These are phyloP conservation scores for Dissophora globulifera DNA, from an alignment of 192 early-diverging fungal genomes.

Conservation along the genomic window DNA sequence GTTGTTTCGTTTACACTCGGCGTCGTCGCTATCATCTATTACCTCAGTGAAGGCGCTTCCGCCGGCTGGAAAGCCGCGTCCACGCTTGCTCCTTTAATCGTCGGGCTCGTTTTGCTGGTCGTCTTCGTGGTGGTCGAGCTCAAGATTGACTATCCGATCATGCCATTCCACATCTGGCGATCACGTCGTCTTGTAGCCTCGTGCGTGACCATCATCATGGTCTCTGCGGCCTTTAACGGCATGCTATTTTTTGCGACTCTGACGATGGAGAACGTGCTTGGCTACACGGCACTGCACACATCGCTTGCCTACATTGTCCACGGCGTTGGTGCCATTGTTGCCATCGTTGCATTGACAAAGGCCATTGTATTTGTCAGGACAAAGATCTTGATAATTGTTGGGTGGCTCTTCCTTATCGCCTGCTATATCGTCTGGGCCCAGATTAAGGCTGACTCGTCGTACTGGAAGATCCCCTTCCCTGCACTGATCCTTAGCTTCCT, in stretches of 20 bases:
- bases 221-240: not conserved
- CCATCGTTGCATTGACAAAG: not conserved
- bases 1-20: slow-evolving; percentile 15
- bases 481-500: slow-evolving; percentile 5
- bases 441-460: not conserved
- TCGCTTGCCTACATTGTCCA: slow-evolving; percentile 8
- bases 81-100: slow-evolving; percentile 1
- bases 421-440: slow-evolving; percentile 1
- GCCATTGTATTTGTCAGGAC: not conserved
- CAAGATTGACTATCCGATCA: slow-evolving; percentile 12
- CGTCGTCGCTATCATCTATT: slow-evolving; percentile 22
- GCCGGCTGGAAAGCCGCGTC: slow-evolving; percentile 2
- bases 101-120: slow-evolving; percentile 1
- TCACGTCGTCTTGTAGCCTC: slow-evolving; percentile 4
- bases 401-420: slow-evolving; percentile 9
- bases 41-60: slow-evolving; percentile 15
- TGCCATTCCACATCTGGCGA: slow-evolving; percentile 14
- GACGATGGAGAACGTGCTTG: not conserved
- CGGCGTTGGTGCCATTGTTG: slow-evolving; percentile 2
- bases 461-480: slow-evolving; percentile 11
- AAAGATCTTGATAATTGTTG: slow-evolving; percentile 5
- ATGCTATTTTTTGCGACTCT: slow-evolving; percentile 12
- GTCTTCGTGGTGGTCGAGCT: not conserved
- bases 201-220: not conserved
- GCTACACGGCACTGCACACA: not conserved